Evolutionary conservation across 2,329 filamentous ascomycete species (phyloP), one percentile per base, ranked within the genome.

Genomic region (Botryotinia calthae): DNA sequence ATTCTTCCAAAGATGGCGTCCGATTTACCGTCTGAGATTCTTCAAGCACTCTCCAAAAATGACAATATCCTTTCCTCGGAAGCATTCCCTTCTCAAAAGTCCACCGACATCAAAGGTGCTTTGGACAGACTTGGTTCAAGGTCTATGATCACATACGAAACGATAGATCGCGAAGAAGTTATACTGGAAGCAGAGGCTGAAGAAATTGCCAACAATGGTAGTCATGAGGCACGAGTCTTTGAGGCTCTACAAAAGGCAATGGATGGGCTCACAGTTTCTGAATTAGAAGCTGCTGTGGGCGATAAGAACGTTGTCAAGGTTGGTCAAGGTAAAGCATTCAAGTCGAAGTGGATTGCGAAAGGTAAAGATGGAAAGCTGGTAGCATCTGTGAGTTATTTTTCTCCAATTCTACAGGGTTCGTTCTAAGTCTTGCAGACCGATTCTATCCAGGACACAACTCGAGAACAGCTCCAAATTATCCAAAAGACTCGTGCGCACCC

Each of bases 261-360:
- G 76, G 94, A 95, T 80, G 95, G 94, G 34, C 86, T 98, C 82
- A 92, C 92, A 76, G 91, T 98, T 74, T 85, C 87, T 76, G 93
- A 95, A 77, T 85, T 95, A 72, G 88, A 91, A 83, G 85, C 85
- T 81, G 85, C 85, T 71, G 90, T 95, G 76, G 91, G 92, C 72
- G 89, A 92, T 82, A 93, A 93, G 82, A 90, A 85, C 65, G 91
- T 89, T 62, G 87, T 91, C 67, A 95, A 93, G 84, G 86, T 98
- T 74, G 96, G 96, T n/a, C 92, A 96, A 82, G 94, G 94, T 79
- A 97, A 96, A 84, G 95, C 95, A 48, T 97, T 98, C 86, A 97
- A 89, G 81, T 88, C 90, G 82, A 91, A 90, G 81, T 92, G 90
- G 90, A 91, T 92, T 75, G 81, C 83, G 20, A 91, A 89, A 83